Base-by-base conservation (phyloP, 2,329 filamentous ascomycete genomes). In the Cladobotryum mycophilum region DNA sequence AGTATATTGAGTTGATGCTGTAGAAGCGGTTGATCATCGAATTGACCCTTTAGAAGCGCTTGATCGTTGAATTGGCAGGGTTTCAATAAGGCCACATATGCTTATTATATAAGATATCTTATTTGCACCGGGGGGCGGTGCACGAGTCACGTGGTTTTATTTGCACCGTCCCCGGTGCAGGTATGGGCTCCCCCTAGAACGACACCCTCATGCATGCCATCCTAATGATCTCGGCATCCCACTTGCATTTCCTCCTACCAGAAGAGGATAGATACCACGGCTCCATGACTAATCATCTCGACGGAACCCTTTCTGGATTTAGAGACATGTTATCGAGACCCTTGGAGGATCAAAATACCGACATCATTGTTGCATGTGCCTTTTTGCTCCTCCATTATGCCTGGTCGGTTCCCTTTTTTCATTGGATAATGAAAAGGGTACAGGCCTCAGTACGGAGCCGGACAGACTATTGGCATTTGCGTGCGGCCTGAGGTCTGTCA, bases 371-470 rank as follows among this genome's bases (percentile, higher is more conserved):
- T 9, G 45, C 49, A 14, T 51, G 49, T 22, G 38, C 45, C 14
- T 25, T 52, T 3, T n/a, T 52, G 9, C 41, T 52, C 11, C 40
- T 52, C 4, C 49, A 52, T 20, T 52, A 48, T 20, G 49, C 49
- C 33, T 52, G 49, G 49, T 52, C 49, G 4, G 48, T 48, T 37
- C 49, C 49, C 5, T 52, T 48, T 12, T 52, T 22, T 22, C 45
- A 34, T 48, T 18, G 18, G 42, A 52, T 13, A 45, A 18, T 38
- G 41, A 44, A 18, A 40, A 48, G 13, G 18, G 38, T 11, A 48
- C 40, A 15, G 45, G 30, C 15, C 22, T 48, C 37, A 44, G 35
- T 22, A 40, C 12, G 13, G 45, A 52, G 11, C 40, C 45, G 2
- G 49, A 52, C 30, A 52, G 45, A 12, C 22, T 52, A 8, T 45